Base-by-base conservation (phyloP, 345 rosid genomes). In the Pistacia integerrima region DNA sequence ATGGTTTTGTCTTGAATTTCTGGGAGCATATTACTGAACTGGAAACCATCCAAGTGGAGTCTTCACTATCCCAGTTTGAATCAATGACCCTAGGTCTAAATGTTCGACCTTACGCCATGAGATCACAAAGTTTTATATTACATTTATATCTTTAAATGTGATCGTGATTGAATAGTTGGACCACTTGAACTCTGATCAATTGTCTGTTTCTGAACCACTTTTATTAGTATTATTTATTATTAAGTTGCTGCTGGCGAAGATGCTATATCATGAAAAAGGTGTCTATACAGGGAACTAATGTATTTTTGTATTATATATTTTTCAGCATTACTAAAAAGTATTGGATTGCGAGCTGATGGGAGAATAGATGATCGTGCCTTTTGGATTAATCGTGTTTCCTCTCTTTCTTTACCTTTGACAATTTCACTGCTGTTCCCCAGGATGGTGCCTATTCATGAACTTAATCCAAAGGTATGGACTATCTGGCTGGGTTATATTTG, bases 341-440 rank as follows among this genome's bases (percentile, higher is more conserved):
- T 76, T 2, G 97, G 97, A 18, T 79, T 94, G 88, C 84, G 85
- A 75, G 77, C 78, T 73, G 94, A 93, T 55, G 97, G 97, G 74
- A 89, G 92, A 83, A 87, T 94, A 74, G 98, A 93, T 64, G 97
- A 93, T 54, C 89, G 94, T 9, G 90, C 97, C 48, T 94, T 78
- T 81, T 94, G 98, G 97, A 86, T 89, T 77, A 86, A 77, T 78
- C 82, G 86, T 80, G 89, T 85, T 63, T 85, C 93, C 49, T 91
- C 93, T 55, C 76, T 91, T 76, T 87, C 97, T 73, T 64, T 88
- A 76, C 87, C 97, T 83, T 77, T 80, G 72, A 93, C 93, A 28
- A 87, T 91, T 69, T 89, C 95, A 3, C 83, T 91, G 76, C 93
- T 93, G 79, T 82, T 88, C 79, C 97, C 97, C 55, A 93, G 97